Conservation (phyloP, 169 alveolate genomes). For the Toxoplasma gondii region DNA sequence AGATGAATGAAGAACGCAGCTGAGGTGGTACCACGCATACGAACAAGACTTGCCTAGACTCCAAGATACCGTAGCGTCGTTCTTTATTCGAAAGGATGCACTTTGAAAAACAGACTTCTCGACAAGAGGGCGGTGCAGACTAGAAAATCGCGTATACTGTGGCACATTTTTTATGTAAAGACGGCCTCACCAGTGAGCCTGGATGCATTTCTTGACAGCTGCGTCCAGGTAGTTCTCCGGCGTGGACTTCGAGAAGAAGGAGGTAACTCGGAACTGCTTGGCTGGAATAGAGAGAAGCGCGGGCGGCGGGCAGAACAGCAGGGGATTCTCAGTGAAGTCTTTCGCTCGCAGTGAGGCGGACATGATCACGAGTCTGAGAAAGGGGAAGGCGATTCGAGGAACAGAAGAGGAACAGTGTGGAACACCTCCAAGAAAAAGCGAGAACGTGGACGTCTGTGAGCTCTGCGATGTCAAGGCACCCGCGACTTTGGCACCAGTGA, state of each 20-base stretch:
- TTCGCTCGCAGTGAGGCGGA: constrained; percentile 97
- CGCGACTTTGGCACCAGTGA: too few relatives aligned
- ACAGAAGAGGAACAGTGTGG: neutral
- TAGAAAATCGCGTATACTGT: too few relatives aligned
- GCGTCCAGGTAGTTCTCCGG: constrained; percentile 87
- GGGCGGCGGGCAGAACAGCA: constrained; percentile 85
- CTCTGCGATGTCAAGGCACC: too few relatives aligned
- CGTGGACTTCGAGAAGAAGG: constrained; percentile 88
- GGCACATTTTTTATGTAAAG: too few relatives aligned
- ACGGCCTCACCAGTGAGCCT: constrained; percentile 71
- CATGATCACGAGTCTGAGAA: constrained; percentile 96
- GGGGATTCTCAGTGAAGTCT: constrained; percentile 91
- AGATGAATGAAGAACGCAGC: too few relatives aligned
- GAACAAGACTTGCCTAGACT: too few relatives aligned
- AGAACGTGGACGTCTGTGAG: neutral
- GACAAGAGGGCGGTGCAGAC: too few relatives aligned
- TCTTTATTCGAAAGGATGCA: too few relatives aligned
- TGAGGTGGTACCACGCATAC: too few relatives aligned
- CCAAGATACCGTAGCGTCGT: too few relatives aligned
- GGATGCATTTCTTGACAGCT: constrained; percentile 84
- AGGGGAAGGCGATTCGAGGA: neutral
- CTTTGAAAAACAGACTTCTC: too few relatives aligned
- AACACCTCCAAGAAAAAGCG: neutral
- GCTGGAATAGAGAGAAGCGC: constrained; percentile 90
- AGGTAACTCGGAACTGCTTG: constrained; percentile 90